Conservation (phyloP, 768 basidiomycete genomes). For the Infundibulicybe gibba region DNA sequence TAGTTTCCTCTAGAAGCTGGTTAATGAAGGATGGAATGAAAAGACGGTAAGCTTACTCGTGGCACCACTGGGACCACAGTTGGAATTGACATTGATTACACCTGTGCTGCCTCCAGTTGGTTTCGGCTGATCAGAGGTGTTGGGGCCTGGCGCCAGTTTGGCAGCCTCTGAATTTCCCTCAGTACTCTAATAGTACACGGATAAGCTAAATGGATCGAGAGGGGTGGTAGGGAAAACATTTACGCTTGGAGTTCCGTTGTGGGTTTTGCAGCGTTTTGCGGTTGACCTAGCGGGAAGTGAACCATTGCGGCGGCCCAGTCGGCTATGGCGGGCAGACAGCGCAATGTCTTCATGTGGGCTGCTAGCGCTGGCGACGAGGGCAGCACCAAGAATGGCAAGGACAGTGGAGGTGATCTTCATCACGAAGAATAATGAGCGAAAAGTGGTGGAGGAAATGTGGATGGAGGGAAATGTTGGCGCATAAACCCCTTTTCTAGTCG, state of each 20-base stretch:
- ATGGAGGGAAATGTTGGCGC: not conserved
- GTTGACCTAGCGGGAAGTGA: slow-evolving; percentile 3
- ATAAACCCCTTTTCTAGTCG: too few species aligned
- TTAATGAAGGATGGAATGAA: slow-evolving; percentile 1
- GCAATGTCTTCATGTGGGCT: slow-evolving; percentile 21
- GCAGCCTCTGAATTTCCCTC: too few species aligned
- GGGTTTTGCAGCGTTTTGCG: slow-evolving; percentile 16
- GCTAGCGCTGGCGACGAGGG: slow-evolving; percentile 27
- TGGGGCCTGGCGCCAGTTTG: not conserved
- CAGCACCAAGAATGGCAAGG: slow-evolving; percentile 32
- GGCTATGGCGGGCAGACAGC: slow-evolving; percentile 30
- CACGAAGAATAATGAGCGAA: slow-evolving; percentile 7
- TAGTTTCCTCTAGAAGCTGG: slow-evolving; percentile 38
- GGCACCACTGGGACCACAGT: slow-evolving; percentile 49
- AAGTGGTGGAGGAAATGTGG: slow-evolving; percentile 10
- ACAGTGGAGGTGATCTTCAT: slow-evolving; percentile 44
- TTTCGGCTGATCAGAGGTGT: too few species aligned
- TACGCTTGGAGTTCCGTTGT: slow-evolving; percentile 1
- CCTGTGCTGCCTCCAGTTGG: slow-evolving; percentile 8
- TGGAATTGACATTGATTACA: slow-evolving; percentile 31
- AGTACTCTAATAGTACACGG: too few species aligned
- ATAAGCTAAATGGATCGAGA: not conserved
- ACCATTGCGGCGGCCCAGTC: slow-evolving; percentile 26
- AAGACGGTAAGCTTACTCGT: slow-evolving; percentile 30
- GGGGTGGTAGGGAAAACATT: not conserved